phyloP scores from a whole-genome alignment of 768 basidiomycete genomes.

The Gyrodon lividus region DNA sequence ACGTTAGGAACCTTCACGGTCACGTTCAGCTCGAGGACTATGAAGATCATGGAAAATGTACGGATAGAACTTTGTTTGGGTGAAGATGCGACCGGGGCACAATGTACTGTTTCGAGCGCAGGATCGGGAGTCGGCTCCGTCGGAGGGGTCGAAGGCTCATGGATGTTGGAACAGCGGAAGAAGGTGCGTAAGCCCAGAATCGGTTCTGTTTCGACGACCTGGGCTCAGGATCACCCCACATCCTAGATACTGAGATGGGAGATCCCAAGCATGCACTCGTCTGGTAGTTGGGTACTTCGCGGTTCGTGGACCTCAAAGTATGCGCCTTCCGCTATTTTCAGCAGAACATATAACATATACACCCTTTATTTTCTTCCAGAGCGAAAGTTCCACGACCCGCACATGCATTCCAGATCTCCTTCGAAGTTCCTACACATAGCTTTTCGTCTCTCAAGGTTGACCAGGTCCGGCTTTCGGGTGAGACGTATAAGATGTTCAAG shows the following conservation, averaged over 20 bases:
- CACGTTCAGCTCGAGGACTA: conserved; percentile 60
- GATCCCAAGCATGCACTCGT: conserved; percentile 63
- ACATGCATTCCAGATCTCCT: conserved; percentile 70
- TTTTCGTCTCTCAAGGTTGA: conserved; percentile 85
- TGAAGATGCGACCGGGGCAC: conserved; percentile 66
- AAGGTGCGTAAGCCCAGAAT: conserved; percentile 41
- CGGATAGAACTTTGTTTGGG: conserved; percentile 75
- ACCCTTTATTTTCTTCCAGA: conserved; percentile 33
- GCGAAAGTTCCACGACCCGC: conserved; percentile 57
- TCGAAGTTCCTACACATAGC: conserved; percentile 66
- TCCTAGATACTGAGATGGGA: conserved; percentile 77
- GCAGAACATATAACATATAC: background rate
- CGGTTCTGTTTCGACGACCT: background rate
- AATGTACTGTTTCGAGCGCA: conserved; percentile 64
- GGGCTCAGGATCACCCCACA: background rate
- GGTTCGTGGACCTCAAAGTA: conserved; percentile 76
- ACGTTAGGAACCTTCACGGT: conserved; percentile 58
- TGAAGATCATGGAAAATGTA: conserved; percentile 68
- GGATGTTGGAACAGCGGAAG: conserved; percentile 75
- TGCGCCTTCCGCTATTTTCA: conserved; percentile 21
- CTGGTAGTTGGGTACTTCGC: conserved; percentile 67
- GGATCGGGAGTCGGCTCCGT: conserved; percentile 44
- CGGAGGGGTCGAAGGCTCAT: conserved; percentile 55
- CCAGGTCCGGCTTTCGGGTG: conserved; percentile 76
- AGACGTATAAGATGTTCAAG: conserved; percentile 89